phyloP scores from a whole-genome alignment of 2,329 filamentous ascomycete species.

The Alternaria hordeiaustralica region DNA sequence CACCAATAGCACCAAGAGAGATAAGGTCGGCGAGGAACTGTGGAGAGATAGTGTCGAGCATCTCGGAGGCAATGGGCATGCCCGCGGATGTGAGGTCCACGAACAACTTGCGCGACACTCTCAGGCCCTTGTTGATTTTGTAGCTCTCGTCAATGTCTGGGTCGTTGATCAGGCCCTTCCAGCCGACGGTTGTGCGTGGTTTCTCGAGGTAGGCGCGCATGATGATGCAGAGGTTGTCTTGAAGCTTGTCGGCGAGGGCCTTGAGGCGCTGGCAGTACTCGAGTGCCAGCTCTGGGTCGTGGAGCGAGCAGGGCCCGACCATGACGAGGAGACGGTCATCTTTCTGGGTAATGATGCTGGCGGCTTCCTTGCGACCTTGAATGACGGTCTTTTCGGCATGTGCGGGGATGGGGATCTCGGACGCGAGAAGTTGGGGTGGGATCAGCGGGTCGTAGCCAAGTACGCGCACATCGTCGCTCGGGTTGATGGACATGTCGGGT shows the following conservation, averaged over 20 bases:
- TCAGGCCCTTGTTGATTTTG: slow-evolving; percentile 98
- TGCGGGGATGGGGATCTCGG: slow-evolving; percentile 75
- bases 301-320: slow-evolving; percentile 94
- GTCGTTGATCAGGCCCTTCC: slow-evolving; percentile 99
- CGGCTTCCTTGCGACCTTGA: slow-evolving; percentile 71
- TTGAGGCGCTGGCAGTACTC: slow-evolving; percentile 87
- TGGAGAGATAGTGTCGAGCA: slow-evolving; percentile 98
- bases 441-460: slow-evolving; percentile 94
- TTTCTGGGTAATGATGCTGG: slow-evolving; percentile 77
- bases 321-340: slow-evolving; percentile 92
- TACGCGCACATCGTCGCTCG: slow-evolving; percentile 67
- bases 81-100: slow-evolving; percentile 83
- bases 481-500: slow-evolving; percentile 40
- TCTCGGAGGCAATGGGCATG: slow-evolving; percentile 96
- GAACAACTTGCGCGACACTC: slow-evolving; percentile 91
- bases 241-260: slow-evolving; percentile 77
- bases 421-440: slow-evolving; percentile 82
- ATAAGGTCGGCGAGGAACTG: slow-evolving; percentile 97
- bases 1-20: slow-evolving; percentile 93
- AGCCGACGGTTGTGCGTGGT: slow-evolving; percentile 95
- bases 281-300: slow-evolving; percentile 86
- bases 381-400: slow-evolving; percentile 71
- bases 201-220: slow-evolving; percentile 99
- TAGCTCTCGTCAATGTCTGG: slow-evolving; percentile 96
- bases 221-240: slow-evolving; percentile 84